Conservation (phyloP, 148 eudicot genomes). For the Chenopodium quinoa region DNA sequence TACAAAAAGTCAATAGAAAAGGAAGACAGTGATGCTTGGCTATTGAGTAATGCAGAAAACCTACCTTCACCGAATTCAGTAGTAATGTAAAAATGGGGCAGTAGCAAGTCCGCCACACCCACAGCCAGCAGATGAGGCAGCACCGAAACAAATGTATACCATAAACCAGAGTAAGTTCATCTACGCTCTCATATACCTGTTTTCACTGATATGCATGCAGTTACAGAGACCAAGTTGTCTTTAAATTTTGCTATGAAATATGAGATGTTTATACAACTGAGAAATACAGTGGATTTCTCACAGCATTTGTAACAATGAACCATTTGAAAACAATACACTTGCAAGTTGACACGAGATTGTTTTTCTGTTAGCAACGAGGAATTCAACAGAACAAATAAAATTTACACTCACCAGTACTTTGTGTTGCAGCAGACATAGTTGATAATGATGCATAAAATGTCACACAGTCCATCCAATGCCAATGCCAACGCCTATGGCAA, state of each 20-base stretch:
- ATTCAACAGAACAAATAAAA: neutral
- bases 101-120: slow-evolving; percentile 28
- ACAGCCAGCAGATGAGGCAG: slow-evolving; percentile 17
- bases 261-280: neutral
- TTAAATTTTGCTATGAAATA: neutral
- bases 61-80: slow-evolving; percentile 46
- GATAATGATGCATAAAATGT: too few relatives aligned
- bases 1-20: slow-evolving; percentile 1
- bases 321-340: neutral
- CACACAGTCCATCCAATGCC: too few relatives aligned
- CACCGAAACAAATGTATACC: neutral
- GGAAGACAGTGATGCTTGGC: slow-evolving; percentile 23
- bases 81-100: slow-evolving; percentile 44
- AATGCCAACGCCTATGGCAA: too few relatives aligned
- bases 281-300: neutral
- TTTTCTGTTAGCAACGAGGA: neutral
- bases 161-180: neutral
- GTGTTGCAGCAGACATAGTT: neutral
- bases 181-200: neutral
- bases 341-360: neutral
- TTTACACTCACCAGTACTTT: neutral
- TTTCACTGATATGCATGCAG: neutral
- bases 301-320: neutral
- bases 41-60: slow-evolving; percentile 28
- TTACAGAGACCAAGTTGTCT: neutral